Evolutionary conservation across 1,139 yeast species (phyloP), one percentile per base, ranked within the genome.

Genomic region (Diutina siamensis): DNA sequence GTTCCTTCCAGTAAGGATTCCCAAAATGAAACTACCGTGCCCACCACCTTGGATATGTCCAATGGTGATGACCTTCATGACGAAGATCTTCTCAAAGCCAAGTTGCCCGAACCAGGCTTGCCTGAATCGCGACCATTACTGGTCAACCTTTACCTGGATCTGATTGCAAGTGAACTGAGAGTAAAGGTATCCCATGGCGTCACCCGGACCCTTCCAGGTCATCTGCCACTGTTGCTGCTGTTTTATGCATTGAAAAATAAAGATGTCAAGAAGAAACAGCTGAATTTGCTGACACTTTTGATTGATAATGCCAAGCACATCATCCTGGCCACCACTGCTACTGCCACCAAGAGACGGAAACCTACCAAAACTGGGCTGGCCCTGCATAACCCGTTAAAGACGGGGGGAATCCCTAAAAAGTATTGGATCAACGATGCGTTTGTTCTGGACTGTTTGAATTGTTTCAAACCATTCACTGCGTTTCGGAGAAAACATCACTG

Each of bases 401-500:
- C 65, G 44, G 75, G 72, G 55, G 62, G 76, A 1, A 66, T 80
- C 2, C 80, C 84, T 0, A 74, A 73, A 46, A 85, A 83, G 55
- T 86, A 83, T 57, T 86, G 95, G 95, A 86, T 86, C 95, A 83
- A 85, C 58, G 95, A 86, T 61, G 85, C 86, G 45, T 83, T 83
- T 56, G 92, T 88, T 0, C 74, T 80, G 5, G 92, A 85, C 50
- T 86, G 95, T 57, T 79, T 85, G 51, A 73, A 80, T 34, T 86
- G 95, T 57, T 82, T 83, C 46, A 73, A 78, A 48, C 75, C 79
- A 0, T 86, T 86, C 57, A 77, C 85, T 0, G 77, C 81, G 0
- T 92, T 89, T 62, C 67, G 97, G 57, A 71, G 98, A 53, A 85
- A 86, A 53, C 98, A 92, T 59, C 98, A 92, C 61, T 92, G 98